phyloP scores from a whole-genome alignment of 2,329 filamentous ascomycete species.

The Aspergillus ibericus region DNA sequence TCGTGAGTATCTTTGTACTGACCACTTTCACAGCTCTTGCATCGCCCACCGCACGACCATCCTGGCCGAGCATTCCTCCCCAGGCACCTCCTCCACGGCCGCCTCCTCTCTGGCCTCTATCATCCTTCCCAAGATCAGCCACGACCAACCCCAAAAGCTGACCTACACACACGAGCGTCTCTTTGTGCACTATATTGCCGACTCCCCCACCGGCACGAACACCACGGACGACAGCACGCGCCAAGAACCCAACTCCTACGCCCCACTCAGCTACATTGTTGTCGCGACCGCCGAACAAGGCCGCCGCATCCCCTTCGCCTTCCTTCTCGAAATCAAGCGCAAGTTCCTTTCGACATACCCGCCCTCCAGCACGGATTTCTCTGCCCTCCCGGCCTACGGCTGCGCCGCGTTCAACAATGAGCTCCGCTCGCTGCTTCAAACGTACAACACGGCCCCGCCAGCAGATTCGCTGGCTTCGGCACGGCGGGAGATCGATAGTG shows the following conservation, averaged over 20 bases:
- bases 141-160: constrained; percentile 77
- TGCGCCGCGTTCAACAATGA: constrained; percentile 82
- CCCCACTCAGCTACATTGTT: constrained; percentile 87
- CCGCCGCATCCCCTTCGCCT: constrained; percentile 88
- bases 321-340: constrained; percentile 84
- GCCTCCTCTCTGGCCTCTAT: constrained; percentile 87
- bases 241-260: constrained; percentile 59
- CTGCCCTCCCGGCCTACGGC: constrained; percentile 81
- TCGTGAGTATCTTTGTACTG: not conserved
- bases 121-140: constrained; percentile 92
- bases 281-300: constrained; percentile 79
- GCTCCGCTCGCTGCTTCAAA: constrained; percentile 74
- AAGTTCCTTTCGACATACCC: constrained; percentile 76
- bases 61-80: constrained; percentile 86
- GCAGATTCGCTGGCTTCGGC: constrained; percentile 82
- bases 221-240: constrained; percentile 24
- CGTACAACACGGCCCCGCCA: constrained; percentile 76
- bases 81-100: constrained; percentile 77
- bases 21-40: constrained; percentile 66
- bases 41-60: constrained; percentile 94
- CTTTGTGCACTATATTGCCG: constrained; percentile 94
- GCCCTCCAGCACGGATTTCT: constrained; percentile 68
- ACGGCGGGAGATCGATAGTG: constrained; percentile 87
- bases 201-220: constrained; percentile 66
- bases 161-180: constrained; percentile 91